phyloP scores from a whole-genome alignment of 352 stramenopile species.

The Globisporangium spiculum region DNA sequence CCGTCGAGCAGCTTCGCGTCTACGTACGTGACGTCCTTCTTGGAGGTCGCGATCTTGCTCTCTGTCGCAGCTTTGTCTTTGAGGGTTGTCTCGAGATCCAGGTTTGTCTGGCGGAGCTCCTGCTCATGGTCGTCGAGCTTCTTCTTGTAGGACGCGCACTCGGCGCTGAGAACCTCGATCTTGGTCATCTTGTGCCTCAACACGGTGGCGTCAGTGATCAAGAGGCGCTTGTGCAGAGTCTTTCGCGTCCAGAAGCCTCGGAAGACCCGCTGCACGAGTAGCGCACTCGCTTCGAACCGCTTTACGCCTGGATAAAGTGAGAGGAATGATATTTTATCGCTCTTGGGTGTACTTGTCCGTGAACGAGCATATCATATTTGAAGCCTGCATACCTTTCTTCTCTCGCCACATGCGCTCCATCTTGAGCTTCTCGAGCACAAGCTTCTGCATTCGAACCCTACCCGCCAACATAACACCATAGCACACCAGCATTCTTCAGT shows the following conservation, averaged over 20 bases:
- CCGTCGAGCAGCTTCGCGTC: slow-evolving; percentile 29
- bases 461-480: not conserved
- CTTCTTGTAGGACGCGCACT: slow-evolving; percentile 23
- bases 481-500: not conserved
- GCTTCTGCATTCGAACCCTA: slow-evolving; percentile 23
- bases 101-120: slow-evolving; percentile 18
- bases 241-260: slow-evolving; percentile 38
- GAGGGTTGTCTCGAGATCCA: slow-evolving; percentile 18
- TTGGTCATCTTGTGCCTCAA: slow-evolving; percentile 20
- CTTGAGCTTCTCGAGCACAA: slow-evolving; percentile 23
- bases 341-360: too few species aligned
- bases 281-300: slow-evolving; percentile 30
- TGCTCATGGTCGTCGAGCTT: slow-evolving; percentile 18
- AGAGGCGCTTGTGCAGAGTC: slow-evolving; percentile 15
- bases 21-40: slow-evolving; percentile 15
- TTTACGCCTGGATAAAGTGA: slow-evolving; percentile 10
- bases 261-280: slow-evolving; percentile 44
- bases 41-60: slow-evolving; percentile 6
- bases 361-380: not conserved
- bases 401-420: slow-evolving; percentile 32
- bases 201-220: slow-evolving; percentile 11
- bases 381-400: slow-evolving; percentile 19
- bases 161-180: slow-evolving; percentile 22
- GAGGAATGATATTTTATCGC: not conserved
- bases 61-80: slow-evolving; percentile 23